Conservation (phyloP, 768 basidiomycete species). For the Xerocomus potaroensis region DNA sequence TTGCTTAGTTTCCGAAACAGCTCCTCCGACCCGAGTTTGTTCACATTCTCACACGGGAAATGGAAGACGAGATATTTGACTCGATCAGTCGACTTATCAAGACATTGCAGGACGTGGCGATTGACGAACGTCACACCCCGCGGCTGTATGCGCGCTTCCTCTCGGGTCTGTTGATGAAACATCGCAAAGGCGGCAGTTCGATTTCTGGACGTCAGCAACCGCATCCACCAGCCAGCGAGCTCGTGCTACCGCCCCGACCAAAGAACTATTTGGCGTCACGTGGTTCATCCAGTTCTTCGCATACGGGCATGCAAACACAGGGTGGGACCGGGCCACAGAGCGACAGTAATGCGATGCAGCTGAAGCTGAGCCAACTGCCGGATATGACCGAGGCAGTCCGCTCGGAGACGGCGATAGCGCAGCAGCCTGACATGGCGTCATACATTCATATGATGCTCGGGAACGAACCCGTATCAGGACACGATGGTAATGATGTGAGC, state of each 20-base stretch:
- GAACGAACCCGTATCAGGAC: not conserved
- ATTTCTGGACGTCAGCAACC: constrained; percentile 52
- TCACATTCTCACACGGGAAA: constrained; percentile 49
- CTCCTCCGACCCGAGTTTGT: constrained; percentile 72
- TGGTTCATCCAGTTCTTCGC: constrained; percentile 28
- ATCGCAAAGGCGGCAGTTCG: constrained; percentile 61
- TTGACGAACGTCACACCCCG: constrained; percentile 79
- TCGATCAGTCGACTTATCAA: constrained; percentile 70
- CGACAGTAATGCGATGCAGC: constrained; percentile 30
- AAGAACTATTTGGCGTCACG: constrained; percentile 21
- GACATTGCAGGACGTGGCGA: constrained; percentile 67
- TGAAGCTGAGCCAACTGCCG: constrained; percentile 14
- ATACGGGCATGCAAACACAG: constrained; percentile 12
- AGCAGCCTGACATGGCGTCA: constrained; percentile 40
- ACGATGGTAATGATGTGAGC: constrained; percentile 15
- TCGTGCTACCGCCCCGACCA: constrained; percentile 10
- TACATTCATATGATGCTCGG: constrained; percentile 31
- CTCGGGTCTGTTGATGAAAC: constrained; percentile 61
- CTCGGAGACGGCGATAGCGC: not conserved
- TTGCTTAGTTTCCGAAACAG: constrained; percentile 31
- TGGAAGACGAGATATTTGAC: constrained; percentile 68
- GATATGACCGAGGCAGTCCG: not conserved
- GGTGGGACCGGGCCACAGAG: constrained; percentile 14
- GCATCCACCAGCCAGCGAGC: constrained; percentile 41
- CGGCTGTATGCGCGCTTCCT: constrained; percentile 79